Conservation (phyloP, 140 eudicot species). For the Erigeron philadelphicus region DNA sequence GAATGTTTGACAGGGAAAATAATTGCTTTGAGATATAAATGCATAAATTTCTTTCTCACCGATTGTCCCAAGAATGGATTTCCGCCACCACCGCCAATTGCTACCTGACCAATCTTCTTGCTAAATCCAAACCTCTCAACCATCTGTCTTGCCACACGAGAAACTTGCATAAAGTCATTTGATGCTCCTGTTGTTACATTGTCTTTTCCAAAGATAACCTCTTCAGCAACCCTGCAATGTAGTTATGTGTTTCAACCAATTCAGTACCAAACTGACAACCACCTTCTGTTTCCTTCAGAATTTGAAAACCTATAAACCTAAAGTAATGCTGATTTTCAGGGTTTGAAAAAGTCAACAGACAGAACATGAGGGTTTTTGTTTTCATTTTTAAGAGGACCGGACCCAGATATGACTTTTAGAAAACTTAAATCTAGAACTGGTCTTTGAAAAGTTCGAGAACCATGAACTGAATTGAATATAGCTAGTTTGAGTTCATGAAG, state of each 20-base stretch:
- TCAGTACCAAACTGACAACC: not conserved
- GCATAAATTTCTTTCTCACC: slow-evolving; percentile 33
- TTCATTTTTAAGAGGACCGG: too few species aligned
- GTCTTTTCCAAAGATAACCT: slow-evolving; percentile 82
- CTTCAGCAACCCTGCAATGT: slow-evolving; percentile 73
- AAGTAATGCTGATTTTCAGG: not conserved
- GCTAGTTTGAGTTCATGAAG: too few species aligned
- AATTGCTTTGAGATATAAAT: not conserved
- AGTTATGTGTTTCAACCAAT: not conserved
- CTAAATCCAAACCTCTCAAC: slow-evolving; percentile 97
- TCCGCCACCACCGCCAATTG: slow-evolving; percentile 91
- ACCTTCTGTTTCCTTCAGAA: not conserved
- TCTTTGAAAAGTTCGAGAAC: too few species aligned
- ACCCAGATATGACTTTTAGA: too few species aligned
- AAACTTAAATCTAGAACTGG: too few species aligned
- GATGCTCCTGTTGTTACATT: slow-evolving; percentile 95
- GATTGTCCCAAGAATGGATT: slow-evolving; percentile 91
- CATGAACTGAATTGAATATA: too few species aligned
- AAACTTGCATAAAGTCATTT: slow-evolving; percentile 95
- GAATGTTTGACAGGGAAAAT: not conserved
- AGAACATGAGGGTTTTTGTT: too few species aligned
- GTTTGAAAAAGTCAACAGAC: not conserved
- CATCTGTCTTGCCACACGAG: slow-evolving; percentile 95
- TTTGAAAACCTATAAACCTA: not conserved
- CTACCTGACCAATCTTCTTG: slow-evolving; percentile 89